Base-by-base conservation (phyloP, 495 filamentous ascomycete genomes). In the Talaromyces liani region DNA sequence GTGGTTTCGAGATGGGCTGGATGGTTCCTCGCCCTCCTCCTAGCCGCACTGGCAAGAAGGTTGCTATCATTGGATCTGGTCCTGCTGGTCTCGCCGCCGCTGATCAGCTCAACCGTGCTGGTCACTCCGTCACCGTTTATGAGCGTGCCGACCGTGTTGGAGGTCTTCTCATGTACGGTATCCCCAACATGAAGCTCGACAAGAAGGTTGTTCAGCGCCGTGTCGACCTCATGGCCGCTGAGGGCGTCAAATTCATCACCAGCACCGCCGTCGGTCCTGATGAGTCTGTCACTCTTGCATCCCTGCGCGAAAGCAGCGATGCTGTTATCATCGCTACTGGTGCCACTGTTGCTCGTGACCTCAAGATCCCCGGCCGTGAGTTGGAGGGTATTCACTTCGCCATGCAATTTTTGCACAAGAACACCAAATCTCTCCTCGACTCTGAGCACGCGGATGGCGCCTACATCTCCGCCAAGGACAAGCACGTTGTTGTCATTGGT, bases 171-270 rank as follows among this genome's bases (percentile, higher is more conserved):
- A 99, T 99, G 94, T 88, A 99, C 72, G 94, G 94, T 67, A 99
- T 99, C 65, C 94, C 94, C 56, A 99, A 99, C 83, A 99, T 99
- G 94, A 99, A 99, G 82, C 88, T 99, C 31, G 94, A 99, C 84
- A 99, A 99, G 84, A 91, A 91, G 71, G 84, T 99, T 63, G 94
- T 99, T 58, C 91, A 98, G 82, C 90, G 94, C 58, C 90, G 94
- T 70, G 91, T 94, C 22, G 89, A 99, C 76, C 89, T 99, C 76
- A 96, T 99, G 92, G 90, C 89, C 60, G 87, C 86, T 10, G 94
- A 99, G 76, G 95, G 94, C 36, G 76, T 98, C 72, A 81, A 85
- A 61, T 97, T 96, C 73, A 86, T 89, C 69, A 89, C 91, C 29
- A 84, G 87, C 66, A 84, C 88, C 53, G 74, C 87, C 29, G 82